phyloP scores from a whole-genome alignment of 257 asterid genomes.

The Orobanche coerulescens region DNA sequence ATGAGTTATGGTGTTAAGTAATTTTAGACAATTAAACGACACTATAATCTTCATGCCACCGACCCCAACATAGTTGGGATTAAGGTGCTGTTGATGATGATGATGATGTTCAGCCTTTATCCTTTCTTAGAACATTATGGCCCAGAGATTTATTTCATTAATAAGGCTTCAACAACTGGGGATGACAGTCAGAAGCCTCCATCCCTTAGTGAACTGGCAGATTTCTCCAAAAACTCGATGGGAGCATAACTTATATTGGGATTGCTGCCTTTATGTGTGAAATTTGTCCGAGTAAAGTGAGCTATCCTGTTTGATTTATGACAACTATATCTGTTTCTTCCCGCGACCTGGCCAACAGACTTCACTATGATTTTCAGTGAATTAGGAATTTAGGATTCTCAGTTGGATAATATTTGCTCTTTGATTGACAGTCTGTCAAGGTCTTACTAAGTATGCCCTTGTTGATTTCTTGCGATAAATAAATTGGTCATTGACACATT shows the following conservation, averaged over 20 bases:
- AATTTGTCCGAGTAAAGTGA: constrained; percentile 10
- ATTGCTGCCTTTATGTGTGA: constrained; percentile 12
- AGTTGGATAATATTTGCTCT: constrained; percentile 7
- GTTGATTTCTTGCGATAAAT: background rate
- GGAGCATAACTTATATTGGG: background rate
- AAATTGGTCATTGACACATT: background rate
- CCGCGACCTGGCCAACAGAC: constrained; percentile 6
- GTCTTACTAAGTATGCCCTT: constrained; percentile 12
- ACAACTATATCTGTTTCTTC: background rate
- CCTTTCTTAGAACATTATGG: background rate
- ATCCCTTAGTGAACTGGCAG: background rate
- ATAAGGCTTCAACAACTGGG: background rate
- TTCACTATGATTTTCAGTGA: constrained; percentile 1
- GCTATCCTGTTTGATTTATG: constrained; percentile 12
- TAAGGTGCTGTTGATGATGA: too few relatives aligned
- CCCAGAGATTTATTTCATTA: background rate
- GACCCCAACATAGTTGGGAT: too few relatives aligned
- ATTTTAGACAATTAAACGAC: too few relatives aligned
- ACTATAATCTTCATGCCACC: too few relatives aligned
- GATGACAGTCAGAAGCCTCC: background rate
- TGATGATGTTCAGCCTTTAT: background rate
- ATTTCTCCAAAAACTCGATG: background rate
- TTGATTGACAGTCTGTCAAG: constrained; percentile 1
- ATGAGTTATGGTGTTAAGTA: too few relatives aligned
- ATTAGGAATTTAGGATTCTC: background rate